A percentile compares a stretch with the other conserved stretches of the same genome.
These are phyloP conservation scores for Nakaseomyces uthaithaninus DNA, from an alignment of 1,139 yeast species.

Conservation along the genomic window DNA sequence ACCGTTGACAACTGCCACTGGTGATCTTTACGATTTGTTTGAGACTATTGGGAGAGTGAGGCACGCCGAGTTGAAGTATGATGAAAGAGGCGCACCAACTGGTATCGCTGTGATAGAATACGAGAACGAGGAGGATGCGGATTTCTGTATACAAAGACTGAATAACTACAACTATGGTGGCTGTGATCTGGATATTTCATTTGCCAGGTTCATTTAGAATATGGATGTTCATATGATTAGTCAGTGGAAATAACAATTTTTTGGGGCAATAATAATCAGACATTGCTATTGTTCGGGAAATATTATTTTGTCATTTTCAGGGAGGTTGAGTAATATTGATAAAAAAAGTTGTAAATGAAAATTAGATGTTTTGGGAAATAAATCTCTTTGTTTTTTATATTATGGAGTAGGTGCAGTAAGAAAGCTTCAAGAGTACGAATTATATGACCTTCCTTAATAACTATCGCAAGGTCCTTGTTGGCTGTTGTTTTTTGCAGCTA, in stretches of 20 bases:
- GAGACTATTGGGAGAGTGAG: slow-evolving; percentile 74
- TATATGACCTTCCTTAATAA: no score
- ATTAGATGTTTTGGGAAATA: no score
- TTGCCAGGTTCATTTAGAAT: slow-evolving; percentile 34
- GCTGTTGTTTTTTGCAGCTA: no score
- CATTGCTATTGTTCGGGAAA: no score
- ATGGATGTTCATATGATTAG: neutral
- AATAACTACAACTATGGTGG: slow-evolving; percentile 77
- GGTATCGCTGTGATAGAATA: slow-evolving; percentile 81
- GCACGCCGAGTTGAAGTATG: slow-evolving; percentile 68
- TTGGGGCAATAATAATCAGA: no score
- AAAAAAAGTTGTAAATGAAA: no score
- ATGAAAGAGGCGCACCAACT: slow-evolving; percentile 56
- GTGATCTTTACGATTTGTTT: slow-evolving; percentile 78
- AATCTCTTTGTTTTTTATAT: no score
- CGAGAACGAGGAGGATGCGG: slow-evolving; percentile 59
- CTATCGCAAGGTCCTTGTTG: no score
- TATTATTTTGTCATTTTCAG: no score
- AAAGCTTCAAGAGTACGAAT: no score
- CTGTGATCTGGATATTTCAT: slow-evolving; percentile 55
- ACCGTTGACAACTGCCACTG: slow-evolving; percentile 82
- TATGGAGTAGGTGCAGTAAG: no score
- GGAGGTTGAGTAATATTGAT: no score
- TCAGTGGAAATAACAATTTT: neutral
- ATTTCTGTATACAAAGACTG: slow-evolving; percentile 61